Percentiles rank a stretch among this genome's conserved stretches.
phyloP scores from a whole-genome alignment of 495 filamentous ascomycete genomes.

The Rhypophila decipiens region DNA sequence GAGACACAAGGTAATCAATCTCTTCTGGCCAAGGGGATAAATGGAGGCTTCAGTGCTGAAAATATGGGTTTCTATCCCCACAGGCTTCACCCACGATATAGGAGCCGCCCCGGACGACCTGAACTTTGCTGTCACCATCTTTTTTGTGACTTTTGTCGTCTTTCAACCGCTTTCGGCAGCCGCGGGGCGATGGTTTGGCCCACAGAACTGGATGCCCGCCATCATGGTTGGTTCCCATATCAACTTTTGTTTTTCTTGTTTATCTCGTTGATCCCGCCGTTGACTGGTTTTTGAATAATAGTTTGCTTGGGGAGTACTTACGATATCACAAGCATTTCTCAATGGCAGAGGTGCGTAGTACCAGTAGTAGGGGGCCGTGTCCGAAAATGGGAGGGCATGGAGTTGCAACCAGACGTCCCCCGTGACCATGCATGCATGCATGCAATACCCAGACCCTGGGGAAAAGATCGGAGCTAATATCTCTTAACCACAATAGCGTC shows the following conservation, averaged over 20 bases:
- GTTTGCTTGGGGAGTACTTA: slow-evolving; percentile 47
- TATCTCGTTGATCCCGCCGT: too few relatives aligned
- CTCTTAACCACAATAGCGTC: background rate
- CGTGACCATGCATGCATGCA: too few relatives aligned
- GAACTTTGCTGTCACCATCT: slow-evolving; percentile 48
- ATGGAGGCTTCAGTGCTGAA: too few relatives aligned
- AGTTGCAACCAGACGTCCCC: too few relatives aligned
- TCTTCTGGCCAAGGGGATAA: too few relatives aligned
- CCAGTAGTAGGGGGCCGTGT: background rate
- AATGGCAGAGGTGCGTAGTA: slow-evolving; percentile 27
- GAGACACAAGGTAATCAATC: slow-evolving; percentile 24
- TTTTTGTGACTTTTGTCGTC: slow-evolving; percentile 51
- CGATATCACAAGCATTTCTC: slow-evolving; percentile 36
- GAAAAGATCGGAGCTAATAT: background rate
- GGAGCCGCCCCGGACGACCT: slow-evolving; percentile 35
- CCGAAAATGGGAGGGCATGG: slow-evolving; percentile 12
- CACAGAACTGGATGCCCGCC: slow-evolving; percentile 45
- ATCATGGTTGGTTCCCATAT: slow-evolving; percentile 38
- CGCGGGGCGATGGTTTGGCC: slow-evolving; percentile 46
- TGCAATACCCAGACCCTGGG: background rate
- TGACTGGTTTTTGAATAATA: too few relatives aligned
- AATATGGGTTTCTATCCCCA: background rate
- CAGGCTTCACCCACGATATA: slow-evolving; percentile 26
- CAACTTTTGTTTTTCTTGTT: background rate
- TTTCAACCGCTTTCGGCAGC: slow-evolving; percentile 52